phyloP scores from a whole-genome alignment of 371 early-diverging fungal genomes.

The Mucor piriformis region DNA sequence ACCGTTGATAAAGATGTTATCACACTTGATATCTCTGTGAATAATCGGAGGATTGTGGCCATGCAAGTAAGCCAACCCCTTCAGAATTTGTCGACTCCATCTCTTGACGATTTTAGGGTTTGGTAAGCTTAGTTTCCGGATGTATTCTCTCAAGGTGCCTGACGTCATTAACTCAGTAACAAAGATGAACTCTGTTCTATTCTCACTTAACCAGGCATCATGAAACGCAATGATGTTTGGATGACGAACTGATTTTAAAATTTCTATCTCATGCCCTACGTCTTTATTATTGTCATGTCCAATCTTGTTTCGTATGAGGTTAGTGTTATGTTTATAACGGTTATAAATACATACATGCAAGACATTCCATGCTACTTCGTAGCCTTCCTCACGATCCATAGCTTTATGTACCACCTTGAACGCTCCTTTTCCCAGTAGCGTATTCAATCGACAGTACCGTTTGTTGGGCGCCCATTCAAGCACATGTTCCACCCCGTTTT shows the following conservation, averaged over 20 bases:
- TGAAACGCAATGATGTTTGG: slow-evolving; percentile 86
- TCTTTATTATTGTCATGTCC: slow-evolving; percentile 70
- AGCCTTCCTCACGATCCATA: slow-evolving; percentile 87
- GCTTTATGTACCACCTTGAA: slow-evolving; percentile 92
- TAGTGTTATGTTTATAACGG: too few species aligned
- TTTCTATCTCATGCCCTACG: slow-evolving; percentile 78
- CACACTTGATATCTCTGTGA: slow-evolving; percentile 85
- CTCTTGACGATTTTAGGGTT: slow-evolving; percentile 74
- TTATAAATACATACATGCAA: slow-evolving; percentile 54
- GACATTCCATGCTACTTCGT: slow-evolving; percentile 93
- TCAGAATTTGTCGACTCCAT: slow-evolving; percentile 82
- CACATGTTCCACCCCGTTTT: slow-evolving; percentile 63
- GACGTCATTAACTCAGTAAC: slow-evolving; percentile 95
- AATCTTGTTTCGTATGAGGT: slow-evolving; percentile 32
- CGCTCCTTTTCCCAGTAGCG: slow-evolving; percentile 72
- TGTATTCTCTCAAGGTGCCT: slow-evolving; percentile 76
- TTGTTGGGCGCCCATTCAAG: slow-evolving; percentile 70
- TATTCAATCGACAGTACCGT: slow-evolving; percentile 66
- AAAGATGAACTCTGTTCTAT: slow-evolving; percentile 75
- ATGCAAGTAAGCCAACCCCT: slow-evolving; percentile 84
- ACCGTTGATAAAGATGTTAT: slow-evolving; percentile 91
- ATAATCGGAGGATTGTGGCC: slow-evolving; percentile 85
- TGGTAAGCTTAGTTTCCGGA: slow-evolving; percentile 68
- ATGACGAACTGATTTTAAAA: slow-evolving; percentile 79
- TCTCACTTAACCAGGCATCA: slow-evolving; percentile 72